phyloP scores from a whole-genome alignment of 2,329 filamentous ascomycete species.

The Clonostachys byssicola region DNA sequence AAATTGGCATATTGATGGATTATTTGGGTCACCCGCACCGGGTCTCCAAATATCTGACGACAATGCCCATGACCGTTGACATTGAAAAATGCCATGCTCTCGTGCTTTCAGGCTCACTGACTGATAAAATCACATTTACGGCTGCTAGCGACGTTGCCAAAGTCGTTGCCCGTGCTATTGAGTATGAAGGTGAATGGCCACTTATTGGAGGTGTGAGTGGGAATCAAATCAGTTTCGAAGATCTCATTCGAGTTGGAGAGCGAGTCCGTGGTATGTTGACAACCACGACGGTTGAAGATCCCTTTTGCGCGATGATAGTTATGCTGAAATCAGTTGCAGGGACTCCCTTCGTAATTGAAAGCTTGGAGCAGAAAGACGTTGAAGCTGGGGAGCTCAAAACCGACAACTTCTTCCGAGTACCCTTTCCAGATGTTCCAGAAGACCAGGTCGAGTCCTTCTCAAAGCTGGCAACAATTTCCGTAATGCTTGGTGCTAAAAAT shows the following conservation, averaged over 20 bases:
- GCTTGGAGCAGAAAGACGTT: slow-evolving; percentile 10
- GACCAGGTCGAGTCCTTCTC: slow-evolving; percentile 12
- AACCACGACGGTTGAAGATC: no score
- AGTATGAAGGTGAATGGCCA: slow-evolving; percentile 38
- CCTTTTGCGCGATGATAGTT: neutral
- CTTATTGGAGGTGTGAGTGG: slow-evolving; percentile 32
- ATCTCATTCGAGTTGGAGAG: slow-evolving; percentile 32
- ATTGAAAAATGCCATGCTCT: slow-evolving; percentile 35
- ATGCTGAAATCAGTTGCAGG: slow-evolving; percentile 4
- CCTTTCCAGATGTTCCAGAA: slow-evolving; percentile 4
- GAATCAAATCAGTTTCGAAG: slow-evolving; percentile 20
- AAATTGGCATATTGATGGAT: slow-evolving; percentile 48
- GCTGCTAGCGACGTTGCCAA: slow-evolving; percentile 34
- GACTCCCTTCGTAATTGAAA: slow-evolving; percentile 10
- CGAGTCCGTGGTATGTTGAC: slow-evolving; percentile 28
- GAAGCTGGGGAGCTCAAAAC: slow-evolving; percentile 3
- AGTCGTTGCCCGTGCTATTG: slow-evolving; percentile 32
- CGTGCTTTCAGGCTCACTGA: slow-evolving; percentile 32
- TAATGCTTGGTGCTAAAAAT: slow-evolving; percentile 23
- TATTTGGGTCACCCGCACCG: slow-evolving; percentile 47
- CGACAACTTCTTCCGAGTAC: slow-evolving; percentile 3
- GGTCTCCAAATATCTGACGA: slow-evolving; percentile 35
- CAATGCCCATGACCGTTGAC: slow-evolving; percentile 28
- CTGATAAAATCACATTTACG: slow-evolving; percentile 36
- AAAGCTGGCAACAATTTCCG: slow-evolving; percentile 20